Percentiles rank a stretch among this genome's conserved stretches.
Evolutionary conservation across 2,329 filamentous ascomycete species (phyloP).

Genomic region (Chalaropsis thielavioides): DNA sequence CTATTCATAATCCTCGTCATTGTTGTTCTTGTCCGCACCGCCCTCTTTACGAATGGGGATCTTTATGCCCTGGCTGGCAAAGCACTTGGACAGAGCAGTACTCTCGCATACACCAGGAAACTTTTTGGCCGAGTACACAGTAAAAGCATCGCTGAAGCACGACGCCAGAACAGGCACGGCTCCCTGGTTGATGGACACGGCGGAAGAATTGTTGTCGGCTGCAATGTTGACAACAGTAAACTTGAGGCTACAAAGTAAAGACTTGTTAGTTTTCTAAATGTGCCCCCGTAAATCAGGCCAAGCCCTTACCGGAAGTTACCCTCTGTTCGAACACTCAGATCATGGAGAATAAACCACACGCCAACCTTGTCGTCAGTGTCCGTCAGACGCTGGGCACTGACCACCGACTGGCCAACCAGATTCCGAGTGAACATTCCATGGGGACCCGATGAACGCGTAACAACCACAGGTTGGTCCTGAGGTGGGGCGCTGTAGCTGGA

Average conservation of each 20-base stretch:
- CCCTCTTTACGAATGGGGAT: conserved; percentile 90
- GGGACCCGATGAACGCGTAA: conserved; percentile 33
- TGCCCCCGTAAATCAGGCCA: too few species aligned
- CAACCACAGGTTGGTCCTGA: conserved; percentile 21
- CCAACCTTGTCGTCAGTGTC: conserved; percentile 70
- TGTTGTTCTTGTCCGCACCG: conserved; percentile 29
- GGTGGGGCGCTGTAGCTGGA: conserved; percentile 21
- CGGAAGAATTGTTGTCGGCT: conserved; percentile 26
- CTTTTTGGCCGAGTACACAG: conserved; percentile 93
- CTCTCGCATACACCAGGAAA: conserved; percentile 96
- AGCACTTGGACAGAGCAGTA: conserved; percentile 78
- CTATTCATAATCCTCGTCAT: conserved; percentile 36
- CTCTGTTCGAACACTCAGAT: conserved; percentile 86
- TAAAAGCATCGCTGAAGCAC: conserved; percentile 77
- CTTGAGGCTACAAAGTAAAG: conserved; percentile 32
- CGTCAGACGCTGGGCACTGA: conserved; percentile 71
- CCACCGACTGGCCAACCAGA: conserved; percentile 79
- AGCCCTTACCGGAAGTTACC: conserved; percentile 76
- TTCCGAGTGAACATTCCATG: conserved; percentile 89
- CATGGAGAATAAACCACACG: conserved; percentile 94
- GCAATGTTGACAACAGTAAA: conserved; percentile 71
- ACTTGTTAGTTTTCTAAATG: not conserved
- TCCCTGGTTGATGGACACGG: conserved; percentile 49
- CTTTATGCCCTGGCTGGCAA: conserved; percentile 88
- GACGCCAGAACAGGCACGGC: conserved; percentile 71